Percentiles rank a stretch among this genome's conserved stretches.
These are phyloP conservation scores for Saccharomycodes ludwigii DNA, from an alignment of 805 yeast genomes.

Conservation along the genomic window DNA sequence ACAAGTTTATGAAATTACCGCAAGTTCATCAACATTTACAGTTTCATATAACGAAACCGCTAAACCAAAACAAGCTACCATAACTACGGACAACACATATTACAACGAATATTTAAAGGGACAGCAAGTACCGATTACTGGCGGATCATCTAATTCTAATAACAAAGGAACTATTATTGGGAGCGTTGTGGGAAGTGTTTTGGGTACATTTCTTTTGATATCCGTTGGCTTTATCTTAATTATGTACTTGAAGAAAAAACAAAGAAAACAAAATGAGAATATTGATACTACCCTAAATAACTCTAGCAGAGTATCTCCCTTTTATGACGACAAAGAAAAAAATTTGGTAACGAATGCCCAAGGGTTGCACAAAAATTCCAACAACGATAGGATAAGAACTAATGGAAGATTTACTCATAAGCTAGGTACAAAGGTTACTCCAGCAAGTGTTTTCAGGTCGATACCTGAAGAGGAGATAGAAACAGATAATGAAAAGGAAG, in stretches of 20 bases:
- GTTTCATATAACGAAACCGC: neutral
- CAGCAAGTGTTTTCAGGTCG: too few relatives aligned
- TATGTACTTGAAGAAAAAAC: neutral
- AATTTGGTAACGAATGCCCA: neutral
- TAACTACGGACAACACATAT: conserved; percentile 2
- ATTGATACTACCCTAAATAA: neutral
- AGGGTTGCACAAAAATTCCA: neutral
- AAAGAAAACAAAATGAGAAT: neutral
- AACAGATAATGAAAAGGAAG: neutral
- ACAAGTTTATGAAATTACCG: conserved; percentile 1
- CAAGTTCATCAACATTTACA: neutral
- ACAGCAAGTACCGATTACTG: conserved; percentile 1
- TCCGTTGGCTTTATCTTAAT: conserved; percentile 1
- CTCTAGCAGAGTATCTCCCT: neutral
- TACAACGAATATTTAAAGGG: conserved; percentile 1
- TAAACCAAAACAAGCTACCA: conserved; percentile 2
- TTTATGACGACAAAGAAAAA: neutral
- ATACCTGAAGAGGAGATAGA: neutral
- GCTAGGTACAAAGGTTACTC: too few relatives aligned
- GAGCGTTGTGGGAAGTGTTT: conserved; percentile 4
- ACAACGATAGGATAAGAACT: too few relatives aligned
- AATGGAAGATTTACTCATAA: too few relatives aligned
- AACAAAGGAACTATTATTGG: conserved; percentile 2
- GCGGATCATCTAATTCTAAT: neutral
- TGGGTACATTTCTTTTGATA: conserved; percentile 2